These are phyloP conservation scores for Pichia eremophila DNA, from an alignment of 805 yeast genomes.

Conservation along the genomic window DNA sequence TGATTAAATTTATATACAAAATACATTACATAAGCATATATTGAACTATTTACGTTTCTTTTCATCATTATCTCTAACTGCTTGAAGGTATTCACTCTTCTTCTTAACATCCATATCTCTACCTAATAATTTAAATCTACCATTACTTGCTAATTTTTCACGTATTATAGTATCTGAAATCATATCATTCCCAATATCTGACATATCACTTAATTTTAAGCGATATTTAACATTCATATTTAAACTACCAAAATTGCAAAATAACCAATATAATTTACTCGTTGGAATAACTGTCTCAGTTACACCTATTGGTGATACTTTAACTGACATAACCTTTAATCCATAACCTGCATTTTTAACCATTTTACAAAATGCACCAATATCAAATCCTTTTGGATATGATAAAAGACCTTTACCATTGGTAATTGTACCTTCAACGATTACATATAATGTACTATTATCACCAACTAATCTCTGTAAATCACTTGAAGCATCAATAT, in stretches of 20 bases:
- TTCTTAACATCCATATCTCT: constrained; percentile 32
- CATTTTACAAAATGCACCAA: constrained; percentile 6
- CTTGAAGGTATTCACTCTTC: constrained; percentile 33
- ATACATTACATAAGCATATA: neutral
- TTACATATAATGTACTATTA: constrained; percentile 36
- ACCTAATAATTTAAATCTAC: constrained; percentile 42
- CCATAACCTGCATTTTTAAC: constrained; percentile 1
- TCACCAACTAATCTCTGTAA: constrained; percentile 4
- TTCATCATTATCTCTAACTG: constrained; percentile 1
- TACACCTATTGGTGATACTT: constrained; percentile 28
- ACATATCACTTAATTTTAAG: constrained; percentile 17
- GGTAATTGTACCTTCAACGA: constrained; percentile 78
- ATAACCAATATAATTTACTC: constrained; percentile 5
- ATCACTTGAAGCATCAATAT: constrained; percentile 4
- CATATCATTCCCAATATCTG: neutral
- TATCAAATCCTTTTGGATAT: constrained; percentile 28
- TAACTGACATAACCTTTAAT: constrained; percentile 29
- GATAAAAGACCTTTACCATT: constrained; percentile 73
- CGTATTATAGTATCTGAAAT: constrained; percentile 13
- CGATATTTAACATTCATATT: constrained; percentile 13
- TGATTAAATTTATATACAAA: neutral
- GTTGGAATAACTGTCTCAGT: constrained; percentile 28
- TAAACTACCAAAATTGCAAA: constrained; percentile 8
- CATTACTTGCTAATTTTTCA: constrained; percentile 31
- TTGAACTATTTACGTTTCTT: constrained; percentile 2